A percentile compares a stretch with the other conserved stretches of the same genome.
phyloP scores from a whole-genome alignment of 352 stramenopile genomes.

The Globisporangium abappressorium region DNA sequence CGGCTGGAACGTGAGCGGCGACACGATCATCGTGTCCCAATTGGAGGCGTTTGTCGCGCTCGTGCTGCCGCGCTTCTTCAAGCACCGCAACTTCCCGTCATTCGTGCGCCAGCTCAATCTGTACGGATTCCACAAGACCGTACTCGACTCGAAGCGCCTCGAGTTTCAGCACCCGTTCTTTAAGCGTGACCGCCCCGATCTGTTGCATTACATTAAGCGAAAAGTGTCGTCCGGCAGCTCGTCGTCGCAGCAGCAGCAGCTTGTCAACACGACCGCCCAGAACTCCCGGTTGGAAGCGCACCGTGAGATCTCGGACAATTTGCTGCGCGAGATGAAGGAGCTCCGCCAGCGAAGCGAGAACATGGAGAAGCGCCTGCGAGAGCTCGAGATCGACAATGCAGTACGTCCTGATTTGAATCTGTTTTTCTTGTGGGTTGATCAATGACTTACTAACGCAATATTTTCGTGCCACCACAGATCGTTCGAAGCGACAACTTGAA shows the following conservation, averaged over 20 bases:
- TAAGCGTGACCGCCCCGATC: constrained; percentile 77
- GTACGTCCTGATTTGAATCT: constrained; percentile 24
- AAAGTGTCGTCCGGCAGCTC: constrained; percentile 68
- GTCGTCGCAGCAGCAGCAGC: constrained; percentile 29
- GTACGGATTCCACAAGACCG: constrained; percentile 92
- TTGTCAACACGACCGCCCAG: constrained; percentile 51
- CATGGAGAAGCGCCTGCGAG: constrained; percentile 86
- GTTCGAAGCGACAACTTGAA: constrained; percentile 87
- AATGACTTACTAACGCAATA: neutral
- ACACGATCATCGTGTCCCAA: constrained; percentile 92
- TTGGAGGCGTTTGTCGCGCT: constrained; percentile 78
- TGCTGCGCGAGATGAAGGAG: constrained; percentile 84
- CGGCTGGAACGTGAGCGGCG: constrained; percentile 87
- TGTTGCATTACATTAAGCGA: constrained; percentile 87
- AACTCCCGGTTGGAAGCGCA: constrained; percentile 69
- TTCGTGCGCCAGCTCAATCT: constrained; percentile 94
- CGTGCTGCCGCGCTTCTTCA: constrained; percentile 89
- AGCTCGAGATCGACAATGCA: constrained; percentile 86
- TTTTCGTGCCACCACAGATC: constrained; percentile 34
- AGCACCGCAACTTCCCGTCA: constrained; percentile 93
- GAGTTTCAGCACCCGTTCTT: constrained; percentile 94
- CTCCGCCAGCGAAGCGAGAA: constrained; percentile 75
- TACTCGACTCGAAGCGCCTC: constrained; percentile 89
- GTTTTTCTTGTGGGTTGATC: neutral
- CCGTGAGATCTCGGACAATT: constrained; percentile 72